phyloP scores from a whole-genome alignment of 768 basidiomycete genomes.

The Lactifluus subvellereus region DNA sequence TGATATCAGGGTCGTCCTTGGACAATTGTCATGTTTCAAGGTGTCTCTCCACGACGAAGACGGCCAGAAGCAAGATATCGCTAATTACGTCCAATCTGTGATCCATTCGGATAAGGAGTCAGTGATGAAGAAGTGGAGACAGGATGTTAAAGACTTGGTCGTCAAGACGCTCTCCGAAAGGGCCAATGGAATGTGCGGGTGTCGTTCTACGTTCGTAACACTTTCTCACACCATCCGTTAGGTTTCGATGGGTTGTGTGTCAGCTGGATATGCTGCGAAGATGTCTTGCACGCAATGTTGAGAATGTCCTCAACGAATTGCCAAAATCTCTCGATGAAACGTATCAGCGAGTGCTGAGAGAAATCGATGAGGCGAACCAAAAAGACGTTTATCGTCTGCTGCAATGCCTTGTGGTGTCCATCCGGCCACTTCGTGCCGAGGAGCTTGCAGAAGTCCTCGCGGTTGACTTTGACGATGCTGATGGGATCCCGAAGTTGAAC shows the following conservation, averaged over 20 bases:
- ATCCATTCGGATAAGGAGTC: constrained; percentile 29
- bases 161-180: too few species aligned
- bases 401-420: too few species aligned
- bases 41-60: too few species aligned
- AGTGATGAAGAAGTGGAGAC: neutral
- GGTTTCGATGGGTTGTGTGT: neutral
- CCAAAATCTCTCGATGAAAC: too few species aligned
- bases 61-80: neutral
- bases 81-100: neutral
- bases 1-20: too few species aligned
- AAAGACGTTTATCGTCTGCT: neutral
- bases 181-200: neutral
- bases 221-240: neutral
- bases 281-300: too few species aligned
- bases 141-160: too few species aligned
- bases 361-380: too few species aligned
- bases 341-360: too few species aligned
- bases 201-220: neutral
- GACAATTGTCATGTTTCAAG: neutral
- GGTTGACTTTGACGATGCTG: neutral
- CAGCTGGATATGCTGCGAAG: neutral
- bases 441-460: neutral
- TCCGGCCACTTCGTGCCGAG: neutral
- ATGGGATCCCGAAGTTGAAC: neutral
- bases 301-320: too few species aligned